These are phyloP conservation scores for Chaetoceros muelleri DNA, from an alignment of 108 stramenopile genomes.

Conservation along the genomic window DNA sequence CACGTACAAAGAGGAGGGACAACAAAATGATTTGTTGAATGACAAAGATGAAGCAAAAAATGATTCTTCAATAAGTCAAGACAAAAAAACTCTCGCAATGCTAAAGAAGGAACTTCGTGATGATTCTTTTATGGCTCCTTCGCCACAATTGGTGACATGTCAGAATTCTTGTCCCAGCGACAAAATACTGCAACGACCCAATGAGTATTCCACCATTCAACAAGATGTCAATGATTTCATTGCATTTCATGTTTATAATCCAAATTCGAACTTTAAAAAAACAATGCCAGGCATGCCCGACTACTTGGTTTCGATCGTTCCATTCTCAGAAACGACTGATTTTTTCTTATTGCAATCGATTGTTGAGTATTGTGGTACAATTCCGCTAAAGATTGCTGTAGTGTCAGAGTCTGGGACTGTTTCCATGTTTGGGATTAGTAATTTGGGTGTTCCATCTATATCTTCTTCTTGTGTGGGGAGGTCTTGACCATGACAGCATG, in stretches of 20 bases:
- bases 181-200: too few relatives aligned
- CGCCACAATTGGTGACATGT: conserved; percentile 28
- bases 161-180: too few relatives aligned
- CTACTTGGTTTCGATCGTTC: conserved; percentile 54
- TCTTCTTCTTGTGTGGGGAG: too few relatives aligned
- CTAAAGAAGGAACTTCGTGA: conserved; percentile 6
- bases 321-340: conserved; percentile 20
- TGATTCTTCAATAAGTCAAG: not conserved
- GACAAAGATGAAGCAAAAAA: not conserved
- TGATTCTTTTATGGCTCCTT: conserved; percentile 28
- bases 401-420: conserved; percentile 73
- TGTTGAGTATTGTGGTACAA: conserved; percentile 18
- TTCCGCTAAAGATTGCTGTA: conserved; percentile 55
- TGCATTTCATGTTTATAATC: conserved; percentile 63
- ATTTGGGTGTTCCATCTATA: conserved; percentile 40
- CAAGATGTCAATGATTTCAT: conserved; percentile 7
- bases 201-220: too few relatives aligned
- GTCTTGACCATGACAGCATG: too few relatives aligned
- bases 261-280: conserved; percentile 50
- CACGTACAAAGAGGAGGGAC: conserved; percentile 1
- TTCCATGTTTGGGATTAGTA: conserved; percentile 61
- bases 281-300: conserved; percentile 65
- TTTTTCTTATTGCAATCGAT: conserved; percentile 25
- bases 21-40: not conserved
- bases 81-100: conserved; percentile 8